Conservation (phyloP, 768 basidiomycete species). For the Tulasnella sp. region DNA sequence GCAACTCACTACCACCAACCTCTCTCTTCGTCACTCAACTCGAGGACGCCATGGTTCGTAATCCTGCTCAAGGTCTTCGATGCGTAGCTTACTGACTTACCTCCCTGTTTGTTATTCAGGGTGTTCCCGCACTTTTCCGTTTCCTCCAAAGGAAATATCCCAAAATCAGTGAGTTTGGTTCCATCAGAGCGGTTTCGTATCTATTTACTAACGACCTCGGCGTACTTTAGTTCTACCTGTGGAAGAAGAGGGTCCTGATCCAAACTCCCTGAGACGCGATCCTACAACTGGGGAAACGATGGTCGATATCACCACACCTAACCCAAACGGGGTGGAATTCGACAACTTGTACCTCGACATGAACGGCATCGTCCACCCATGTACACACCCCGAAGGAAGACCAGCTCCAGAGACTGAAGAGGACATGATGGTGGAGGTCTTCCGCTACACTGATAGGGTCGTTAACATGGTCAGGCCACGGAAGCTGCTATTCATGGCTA, state of each 20-base stretch:
- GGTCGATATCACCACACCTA: constrained; percentile 70
- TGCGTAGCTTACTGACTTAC: background rate
- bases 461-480: constrained; percentile 96
- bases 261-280: constrained; percentile 50
- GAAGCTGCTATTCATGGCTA: constrained; percentile 96
- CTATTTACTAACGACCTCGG: background rate
- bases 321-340: constrained; percentile 95
- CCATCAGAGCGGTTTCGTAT: background rate
- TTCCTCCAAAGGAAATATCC: constrained; percentile 99
- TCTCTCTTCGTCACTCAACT: background rate
- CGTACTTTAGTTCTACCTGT: constrained; percentile 62
- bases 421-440: constrained; percentile 98
- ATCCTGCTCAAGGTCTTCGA: background rate
- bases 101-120: constrained; percentile 46
- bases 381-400: constrained; percentile 98
- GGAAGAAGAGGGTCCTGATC: constrained; percentile 75
- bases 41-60: constrained; percentile 14
- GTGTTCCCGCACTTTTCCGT: constrained; percentile 96
- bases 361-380: constrained; percentile 99
- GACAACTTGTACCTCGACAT: constrained; percentile 98
- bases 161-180: constrained; percentile 69
- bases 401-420: constrained; percentile 97
- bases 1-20: background rate
- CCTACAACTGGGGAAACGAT: constrained; percentile 57
- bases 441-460: constrained; percentile 93